A percentile compares a stretch with the other conserved stretches of the same genome.
Conservation (phyloP, 768 basidiomycete genomes). For the Suillus plorans region DNA sequence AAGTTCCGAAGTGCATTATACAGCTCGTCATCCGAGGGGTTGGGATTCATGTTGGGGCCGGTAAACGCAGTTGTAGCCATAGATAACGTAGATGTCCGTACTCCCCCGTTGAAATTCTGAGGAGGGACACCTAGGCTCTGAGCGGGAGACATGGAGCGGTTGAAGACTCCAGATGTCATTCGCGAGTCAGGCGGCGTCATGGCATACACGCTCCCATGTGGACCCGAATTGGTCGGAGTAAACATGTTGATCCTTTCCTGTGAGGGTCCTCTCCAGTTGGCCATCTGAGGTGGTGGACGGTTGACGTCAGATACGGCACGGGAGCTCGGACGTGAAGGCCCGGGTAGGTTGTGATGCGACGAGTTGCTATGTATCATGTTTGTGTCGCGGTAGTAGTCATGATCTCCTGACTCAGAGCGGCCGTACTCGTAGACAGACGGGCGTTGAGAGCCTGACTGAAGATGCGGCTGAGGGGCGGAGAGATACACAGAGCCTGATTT, state of each 20-base stretch:
- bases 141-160: constrained; percentile 33
- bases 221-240: constrained; percentile 37
- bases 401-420: constrained; percentile 48
- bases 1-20: constrained; percentile 54
- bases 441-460: constrained; percentile 35
- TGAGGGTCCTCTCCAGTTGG: constrained; percentile 26
- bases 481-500: constrained; percentile 20
- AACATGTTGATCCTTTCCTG: constrained; percentile 40
- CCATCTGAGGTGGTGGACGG: constrained; percentile 17
- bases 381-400: constrained; percentile 54
- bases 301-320: constrained; percentile 32
- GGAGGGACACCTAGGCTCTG: constrained; percentile 28
- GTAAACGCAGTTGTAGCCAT: constrained; percentile 58
- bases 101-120: constrained; percentile 28
- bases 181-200: constrained; percentile 42
- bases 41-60: constrained; percentile 48
- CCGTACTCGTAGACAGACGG: constrained; percentile 40
- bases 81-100: constrained; percentile 57
- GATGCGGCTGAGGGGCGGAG: constrained; percentile 38
- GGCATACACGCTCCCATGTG: constrained; percentile 37
- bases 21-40: constrained; percentile 63
- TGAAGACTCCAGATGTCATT: constrained; percentile 46
- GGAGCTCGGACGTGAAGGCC: constrained; percentile 31
- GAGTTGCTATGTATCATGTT: constrained; percentile 38
- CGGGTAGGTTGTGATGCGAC: constrained; percentile 32